A percentile compares a stretch with the other conserved stretches of the same genome.
phyloP scores from a whole-genome alignment of 179 eudicot species.

The Actinidia arguta region DNA sequence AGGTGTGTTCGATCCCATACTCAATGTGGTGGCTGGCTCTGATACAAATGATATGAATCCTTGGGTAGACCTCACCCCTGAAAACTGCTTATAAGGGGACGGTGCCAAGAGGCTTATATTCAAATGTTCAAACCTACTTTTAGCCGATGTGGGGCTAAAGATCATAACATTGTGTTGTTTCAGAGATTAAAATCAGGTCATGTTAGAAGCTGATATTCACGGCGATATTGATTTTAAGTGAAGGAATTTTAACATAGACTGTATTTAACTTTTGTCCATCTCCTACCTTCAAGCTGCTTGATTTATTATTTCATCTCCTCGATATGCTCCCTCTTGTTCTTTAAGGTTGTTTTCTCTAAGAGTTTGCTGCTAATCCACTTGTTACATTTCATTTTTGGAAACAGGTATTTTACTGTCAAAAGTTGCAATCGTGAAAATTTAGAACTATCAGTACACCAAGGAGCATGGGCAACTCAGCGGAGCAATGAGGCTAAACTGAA shows the following conservation, averaged over 20 bases:
- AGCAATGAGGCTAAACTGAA: conserved; percentile 98
- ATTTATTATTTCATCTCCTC: not conserved
- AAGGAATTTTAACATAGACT: not conserved
- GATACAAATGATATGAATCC: too few relatives aligned
- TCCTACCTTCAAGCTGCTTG: not conserved
- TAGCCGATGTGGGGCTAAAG: too few relatives aligned
- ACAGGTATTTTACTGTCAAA: conserved; percentile 97
- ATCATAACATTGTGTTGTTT: not conserved
- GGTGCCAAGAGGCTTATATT: too few relatives aligned
- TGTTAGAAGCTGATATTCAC: not conserved
- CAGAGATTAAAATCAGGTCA: not conserved
- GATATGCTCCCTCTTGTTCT: not conserved
- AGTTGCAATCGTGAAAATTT: conserved; percentile 98
- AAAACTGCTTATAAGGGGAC: too few relatives aligned
- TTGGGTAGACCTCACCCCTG: too few relatives aligned
- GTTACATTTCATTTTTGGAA: conserved; percentile 28
- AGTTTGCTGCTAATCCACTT: conserved; percentile 30
- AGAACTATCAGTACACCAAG: conserved; percentile 98
- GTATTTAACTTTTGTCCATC: not conserved
- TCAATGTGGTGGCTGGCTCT: too few relatives aligned
- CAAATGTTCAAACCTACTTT: too few relatives aligned
- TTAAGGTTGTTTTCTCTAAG: not conserved
- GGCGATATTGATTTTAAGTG: not conserved
- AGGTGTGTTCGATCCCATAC: too few relatives aligned
- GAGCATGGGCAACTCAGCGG: conserved; percentile 99